phyloP scores from a whole-genome alignment of 2,329 filamentous ascomycete species.

The Colletotrichum sublineola region DNA sequence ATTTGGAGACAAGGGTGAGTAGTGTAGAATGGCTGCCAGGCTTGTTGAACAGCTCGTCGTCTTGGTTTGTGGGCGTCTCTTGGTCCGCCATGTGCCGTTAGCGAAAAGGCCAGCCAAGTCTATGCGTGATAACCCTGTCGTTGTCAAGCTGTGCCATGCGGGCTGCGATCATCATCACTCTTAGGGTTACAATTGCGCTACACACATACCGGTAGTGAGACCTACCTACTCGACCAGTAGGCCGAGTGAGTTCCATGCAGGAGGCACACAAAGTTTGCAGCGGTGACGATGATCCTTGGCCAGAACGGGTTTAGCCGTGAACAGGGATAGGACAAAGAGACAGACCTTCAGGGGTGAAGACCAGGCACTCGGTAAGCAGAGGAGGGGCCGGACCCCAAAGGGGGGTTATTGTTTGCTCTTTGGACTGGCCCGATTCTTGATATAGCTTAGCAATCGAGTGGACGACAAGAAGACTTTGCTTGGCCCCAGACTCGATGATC shows the following conservation, averaged over 20 bases:
- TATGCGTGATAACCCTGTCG: neutral
- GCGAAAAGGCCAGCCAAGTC: neutral
- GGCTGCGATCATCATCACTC: neutral
- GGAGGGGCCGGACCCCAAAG: neutral
- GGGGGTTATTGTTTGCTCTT: neutral
- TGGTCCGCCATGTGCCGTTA: neutral
- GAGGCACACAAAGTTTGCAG: neutral
- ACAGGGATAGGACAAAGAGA: slow-evolving; percentile 10
- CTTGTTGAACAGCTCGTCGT: neutral
- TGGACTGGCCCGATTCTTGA: too few relatives aligned
- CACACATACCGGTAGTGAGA: too few relatives aligned
- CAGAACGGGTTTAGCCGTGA: neutral
- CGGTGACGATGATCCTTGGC: slow-evolving; percentile 18
- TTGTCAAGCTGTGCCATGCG: neutral
- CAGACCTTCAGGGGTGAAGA: neutral
- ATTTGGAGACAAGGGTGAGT: neutral
- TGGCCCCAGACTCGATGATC: neutral
- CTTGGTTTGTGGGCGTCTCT: neutral
- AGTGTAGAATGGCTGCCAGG: neutral
- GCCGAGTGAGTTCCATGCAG: neutral
- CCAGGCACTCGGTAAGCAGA: slow-evolving; percentile 11
- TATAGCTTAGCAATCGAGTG: neutral
- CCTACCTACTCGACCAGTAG: too few relatives aligned
- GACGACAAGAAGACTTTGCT: neutral
- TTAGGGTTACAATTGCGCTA: too few relatives aligned